phyloP scores from a whole-genome alignment of 176 grass and related monocot species.

The Oryza officinalis region DNA sequence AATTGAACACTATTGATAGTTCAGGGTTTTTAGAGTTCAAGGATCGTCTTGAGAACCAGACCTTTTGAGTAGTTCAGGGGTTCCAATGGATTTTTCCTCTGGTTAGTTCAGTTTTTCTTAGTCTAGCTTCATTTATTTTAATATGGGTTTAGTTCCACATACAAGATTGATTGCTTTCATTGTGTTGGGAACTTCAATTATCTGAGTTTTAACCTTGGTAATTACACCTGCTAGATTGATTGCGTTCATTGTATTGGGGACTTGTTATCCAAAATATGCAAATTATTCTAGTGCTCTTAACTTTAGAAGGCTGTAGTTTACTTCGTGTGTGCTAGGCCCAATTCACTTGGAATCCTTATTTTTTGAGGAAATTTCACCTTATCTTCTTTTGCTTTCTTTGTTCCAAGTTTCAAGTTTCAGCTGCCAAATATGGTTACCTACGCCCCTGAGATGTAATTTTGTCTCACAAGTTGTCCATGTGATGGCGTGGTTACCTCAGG shows the following conservation, averaged over 20 bases:
- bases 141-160: too few relatives aligned
- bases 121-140: not conserved
- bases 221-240: not conserved
- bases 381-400: slow-evolving; percentile 9
- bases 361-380: not conserved
- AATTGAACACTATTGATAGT: not conserved
- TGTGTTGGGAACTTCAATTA: too few relatives aligned
- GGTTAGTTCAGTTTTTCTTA: not conserved
- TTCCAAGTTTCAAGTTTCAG: not conserved
- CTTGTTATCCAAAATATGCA: not conserved
- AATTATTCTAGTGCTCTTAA: slow-evolving; percentile 3
- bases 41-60: not conserved
- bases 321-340: not conserved
- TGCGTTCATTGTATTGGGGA: not conserved
- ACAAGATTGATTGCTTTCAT: too few relatives aligned
- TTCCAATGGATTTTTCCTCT: not conserved
- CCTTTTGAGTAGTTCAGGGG: not conserved
- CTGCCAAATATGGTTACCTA: not conserved
- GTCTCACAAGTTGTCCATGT: not conserved
- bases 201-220: not conserved
- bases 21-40: not conserved
- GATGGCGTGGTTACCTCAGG: not conserved
- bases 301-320: not conserved
- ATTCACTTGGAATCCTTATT: not conserved
- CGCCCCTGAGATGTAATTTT: not conserved